Conservation (phyloP, 768 basidiomycete species). For the Leccinum rimulosum region DNA sequence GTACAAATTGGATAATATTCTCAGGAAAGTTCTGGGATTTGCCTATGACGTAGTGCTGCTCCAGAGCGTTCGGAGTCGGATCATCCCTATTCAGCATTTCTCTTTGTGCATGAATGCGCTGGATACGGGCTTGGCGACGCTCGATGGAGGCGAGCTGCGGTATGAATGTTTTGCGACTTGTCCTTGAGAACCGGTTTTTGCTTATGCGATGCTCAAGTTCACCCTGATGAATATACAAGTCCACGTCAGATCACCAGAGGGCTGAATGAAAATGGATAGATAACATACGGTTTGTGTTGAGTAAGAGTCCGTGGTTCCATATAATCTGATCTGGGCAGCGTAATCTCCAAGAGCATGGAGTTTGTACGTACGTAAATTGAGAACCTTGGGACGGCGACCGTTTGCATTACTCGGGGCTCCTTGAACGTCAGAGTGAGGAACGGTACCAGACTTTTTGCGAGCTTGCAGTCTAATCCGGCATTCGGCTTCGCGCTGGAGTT, state of each 20-base stretch:
- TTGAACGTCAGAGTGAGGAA: no score
- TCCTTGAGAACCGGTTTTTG: background rate
- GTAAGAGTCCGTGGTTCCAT: no score
- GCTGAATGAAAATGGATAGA: background rate
- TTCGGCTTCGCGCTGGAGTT: no score
- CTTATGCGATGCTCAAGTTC: background rate
- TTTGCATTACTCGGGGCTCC: no score
- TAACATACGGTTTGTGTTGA: background rate
- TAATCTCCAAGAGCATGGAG: background rate
- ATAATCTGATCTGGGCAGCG: background rate
- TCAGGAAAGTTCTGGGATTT: background rate
- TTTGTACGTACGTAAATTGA: background rate
- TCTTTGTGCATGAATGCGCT: background rate
- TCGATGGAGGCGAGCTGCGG: background rate
- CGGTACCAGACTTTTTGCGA: no score
- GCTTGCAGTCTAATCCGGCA: no score
- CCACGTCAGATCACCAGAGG: background rate
- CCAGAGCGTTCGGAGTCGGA: background rate
- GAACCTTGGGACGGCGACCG: background rate
- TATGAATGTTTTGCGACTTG: background rate
- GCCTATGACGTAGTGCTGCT: background rate
- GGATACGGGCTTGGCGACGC: background rate
- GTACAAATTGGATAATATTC: background rate
- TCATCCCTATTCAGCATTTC: background rate
- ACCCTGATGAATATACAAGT: background rate